These are phyloP conservation scores for Metrosideros polymorpha DNA, from an alignment of 441 rosid species.

Conservation along the genomic window DNA sequence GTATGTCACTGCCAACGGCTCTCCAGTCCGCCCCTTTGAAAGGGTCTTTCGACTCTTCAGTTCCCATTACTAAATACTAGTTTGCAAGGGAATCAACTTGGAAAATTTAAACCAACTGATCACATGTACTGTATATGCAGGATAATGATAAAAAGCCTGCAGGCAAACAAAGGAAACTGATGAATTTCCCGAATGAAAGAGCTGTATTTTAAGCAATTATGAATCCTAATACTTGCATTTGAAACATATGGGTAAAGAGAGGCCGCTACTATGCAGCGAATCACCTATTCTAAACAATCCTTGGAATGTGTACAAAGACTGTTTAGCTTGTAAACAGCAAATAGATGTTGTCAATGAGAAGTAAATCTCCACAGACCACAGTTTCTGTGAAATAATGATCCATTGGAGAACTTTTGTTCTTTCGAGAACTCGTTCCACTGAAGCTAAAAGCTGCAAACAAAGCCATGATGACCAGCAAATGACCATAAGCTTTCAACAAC, in stretches of 20 bases:
- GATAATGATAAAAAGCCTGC: not conserved
- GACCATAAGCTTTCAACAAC: not conserved
- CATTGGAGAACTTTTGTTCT: not conserved
- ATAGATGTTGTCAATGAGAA: not conserved
- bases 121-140: no score
- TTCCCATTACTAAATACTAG: slow-evolving; percentile 29
- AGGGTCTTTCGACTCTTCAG: slow-evolving; percentile 62
- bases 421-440: not conserved
- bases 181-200: not conserved
- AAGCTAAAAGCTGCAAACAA: not conserved
- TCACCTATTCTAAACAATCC: not conserved
- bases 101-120: not conserved
- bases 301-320: not conserved
- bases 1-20: slow-evolving; percentile 50
- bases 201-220: not conserved
- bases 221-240: not conserved
- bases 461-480: not conserved
- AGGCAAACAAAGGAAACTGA: not conserved
- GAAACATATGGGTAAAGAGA: not conserved
- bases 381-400: not conserved
- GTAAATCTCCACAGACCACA: not conserved
- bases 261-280: not conserved
- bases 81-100: not conserved
- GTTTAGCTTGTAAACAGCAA: not conserved
- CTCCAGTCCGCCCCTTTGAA: slow-evolving; percentile 82